A percentile compares a stretch with the other conserved stretches of the same genome.
Conservation (phyloP, 495 filamentous ascomycete genomes). For the Penicillium dipodomyicola region DNA sequence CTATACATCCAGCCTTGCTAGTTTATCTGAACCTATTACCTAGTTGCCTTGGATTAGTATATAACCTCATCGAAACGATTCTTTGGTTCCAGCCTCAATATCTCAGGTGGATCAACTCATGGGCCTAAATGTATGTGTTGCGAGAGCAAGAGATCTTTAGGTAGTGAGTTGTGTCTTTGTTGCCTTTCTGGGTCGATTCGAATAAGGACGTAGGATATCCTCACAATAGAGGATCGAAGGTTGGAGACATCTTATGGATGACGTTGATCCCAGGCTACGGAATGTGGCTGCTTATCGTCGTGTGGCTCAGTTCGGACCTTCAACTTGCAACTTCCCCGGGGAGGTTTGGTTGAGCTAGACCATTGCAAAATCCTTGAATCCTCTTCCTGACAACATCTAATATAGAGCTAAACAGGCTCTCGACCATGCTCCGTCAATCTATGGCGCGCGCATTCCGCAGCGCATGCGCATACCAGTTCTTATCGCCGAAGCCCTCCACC, state of each 20-base stretch:
- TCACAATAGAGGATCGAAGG: background rate
- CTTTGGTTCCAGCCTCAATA: background rate
- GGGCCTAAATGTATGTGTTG: background rate
- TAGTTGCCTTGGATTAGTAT: background rate
- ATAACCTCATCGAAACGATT: background rate
- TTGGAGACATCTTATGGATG: background rate
- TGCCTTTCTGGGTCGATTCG: background rate
- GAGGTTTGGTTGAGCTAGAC: background rate
- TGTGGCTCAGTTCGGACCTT: background rate
- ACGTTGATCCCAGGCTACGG: background rate
- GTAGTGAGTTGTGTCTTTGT: too few relatives aligned
- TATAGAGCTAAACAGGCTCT: background rate
- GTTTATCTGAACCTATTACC: background rate
- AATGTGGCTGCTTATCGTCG: constrained; percentile 20
- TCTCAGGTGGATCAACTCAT: background rate
- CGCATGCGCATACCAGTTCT: background rate
- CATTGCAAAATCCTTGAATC: background rate
- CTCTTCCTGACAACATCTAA: background rate
- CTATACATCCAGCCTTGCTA: background rate
- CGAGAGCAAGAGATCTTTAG: background rate
- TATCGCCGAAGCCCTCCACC: constrained; percentile 4
- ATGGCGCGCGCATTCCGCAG: constrained; percentile 5
- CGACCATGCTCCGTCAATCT: constrained; percentile 10
- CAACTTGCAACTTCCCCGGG: background rate
- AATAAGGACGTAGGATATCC: background rate